Evolutionary conservation across 306 rosid genomes (phyloP).

Genomic region (Mucuna pruriens): DNA sequence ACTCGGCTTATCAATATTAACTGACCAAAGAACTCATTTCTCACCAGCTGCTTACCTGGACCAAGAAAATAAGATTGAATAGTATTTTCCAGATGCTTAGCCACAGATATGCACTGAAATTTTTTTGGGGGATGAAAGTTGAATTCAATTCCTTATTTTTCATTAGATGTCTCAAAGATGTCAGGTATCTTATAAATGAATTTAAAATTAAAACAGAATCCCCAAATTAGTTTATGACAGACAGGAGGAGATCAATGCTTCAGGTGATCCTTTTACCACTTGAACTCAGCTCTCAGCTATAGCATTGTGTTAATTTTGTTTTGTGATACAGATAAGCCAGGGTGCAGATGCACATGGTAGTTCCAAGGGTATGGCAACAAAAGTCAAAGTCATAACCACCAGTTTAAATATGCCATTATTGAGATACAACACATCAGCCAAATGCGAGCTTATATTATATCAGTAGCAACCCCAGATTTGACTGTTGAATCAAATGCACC

Average conservation of each 20-base stretch:
- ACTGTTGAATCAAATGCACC: constrained; percentile 37
- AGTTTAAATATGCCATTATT: constrained; percentile 32
- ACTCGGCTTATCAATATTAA: not conserved
- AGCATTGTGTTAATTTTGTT: not conserved
- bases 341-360: constrained; percentile 39
- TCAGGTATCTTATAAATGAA: not conserved
- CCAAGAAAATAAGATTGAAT: not conserved
- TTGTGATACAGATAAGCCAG: constrained; percentile 34
- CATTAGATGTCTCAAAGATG: constrained; percentile 17
- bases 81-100: not conserved
- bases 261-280: constrained; percentile 3
- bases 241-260: not conserved
- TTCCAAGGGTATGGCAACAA: constrained; percentile 37
- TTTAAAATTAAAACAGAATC: not conserved
- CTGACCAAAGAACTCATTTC: not conserved
- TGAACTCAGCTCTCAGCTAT: not conserved
- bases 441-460: constrained; percentile 3
- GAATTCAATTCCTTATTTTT: constrained; percentile 15
- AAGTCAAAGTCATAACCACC: constrained; percentile 41
- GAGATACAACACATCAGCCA: constrained; percentile 23
- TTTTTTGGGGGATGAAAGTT: not conserved
- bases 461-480: constrained; percentile 28
- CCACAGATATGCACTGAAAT: not conserved
- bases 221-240: not conserved
- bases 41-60: not conserved